Evolutionary conservation across 495 filamentous ascomycete genomes (phyloP).

Genomic region (Neurospora intermedia): DNA sequence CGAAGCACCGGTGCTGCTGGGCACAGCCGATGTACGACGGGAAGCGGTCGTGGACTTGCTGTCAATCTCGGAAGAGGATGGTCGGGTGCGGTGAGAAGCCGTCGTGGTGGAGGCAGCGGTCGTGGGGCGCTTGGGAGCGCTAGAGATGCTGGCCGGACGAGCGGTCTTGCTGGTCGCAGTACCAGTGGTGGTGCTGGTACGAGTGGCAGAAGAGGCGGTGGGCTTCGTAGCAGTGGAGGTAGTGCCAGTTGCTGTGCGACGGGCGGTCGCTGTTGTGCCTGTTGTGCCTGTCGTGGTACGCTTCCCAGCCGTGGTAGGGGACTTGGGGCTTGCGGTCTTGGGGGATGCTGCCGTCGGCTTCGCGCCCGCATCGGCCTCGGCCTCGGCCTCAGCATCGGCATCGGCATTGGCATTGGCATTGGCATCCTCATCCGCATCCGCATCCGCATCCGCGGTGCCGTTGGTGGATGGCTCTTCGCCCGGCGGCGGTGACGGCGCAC

Average conservation of each 20-base stretch:
- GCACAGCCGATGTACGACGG: constrained; percentile 27
- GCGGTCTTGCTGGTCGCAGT: constrained; percentile 25
- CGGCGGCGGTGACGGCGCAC: neutral
- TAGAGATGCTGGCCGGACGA: constrained; percentile 17
- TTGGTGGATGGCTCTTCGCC: neutral
- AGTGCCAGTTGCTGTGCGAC: constrained; percentile 7
- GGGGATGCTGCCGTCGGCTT: constrained; percentile 1
- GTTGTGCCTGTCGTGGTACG: constrained; percentile 11
- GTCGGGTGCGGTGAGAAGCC: constrained; percentile 28
- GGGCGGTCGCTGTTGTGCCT: constrained; percentile 5
- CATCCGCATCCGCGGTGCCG: constrained; percentile 6
- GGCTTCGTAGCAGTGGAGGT: constrained; percentile 27
- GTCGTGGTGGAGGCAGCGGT: constrained; percentile 20
- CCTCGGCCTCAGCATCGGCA: neutral
- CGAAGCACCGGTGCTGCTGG: constrained; percentile 21
- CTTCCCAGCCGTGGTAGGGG: constrained; percentile 18
- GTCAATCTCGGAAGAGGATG: constrained; percentile 39
- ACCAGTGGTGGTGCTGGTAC: constrained; percentile 19
- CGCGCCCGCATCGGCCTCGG: neutral
- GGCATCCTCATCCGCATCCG: neutral
- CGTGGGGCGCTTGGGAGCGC: constrained; percentile 26
- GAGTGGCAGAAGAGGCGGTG: constrained; percentile 26
- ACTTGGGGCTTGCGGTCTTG: neutral
- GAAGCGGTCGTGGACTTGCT: constrained; percentile 34
- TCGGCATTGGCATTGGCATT: neutral